Base-by-base conservation (phyloP, 441 rosid genomes). In the Omphalea diandra region DNA sequence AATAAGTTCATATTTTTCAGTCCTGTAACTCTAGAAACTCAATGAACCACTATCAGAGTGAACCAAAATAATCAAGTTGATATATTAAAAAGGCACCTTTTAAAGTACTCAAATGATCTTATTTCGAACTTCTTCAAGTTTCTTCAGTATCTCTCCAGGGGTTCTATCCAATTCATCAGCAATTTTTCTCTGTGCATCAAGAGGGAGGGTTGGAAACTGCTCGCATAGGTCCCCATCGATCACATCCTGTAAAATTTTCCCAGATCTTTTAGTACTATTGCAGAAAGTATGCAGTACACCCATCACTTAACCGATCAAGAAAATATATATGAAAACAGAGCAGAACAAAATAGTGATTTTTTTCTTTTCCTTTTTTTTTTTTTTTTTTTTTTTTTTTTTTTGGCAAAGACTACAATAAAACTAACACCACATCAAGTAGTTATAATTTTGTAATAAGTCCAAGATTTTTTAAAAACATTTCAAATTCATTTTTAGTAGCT, bases 201-300 rank as follows among this genome's bases (percentile, higher is more conserved):
- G 79, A 11, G 97, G 90, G 54, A 94, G 81, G 1, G 96, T 90
- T 0, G 98, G 98, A 77, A 85, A 92, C 84, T 94, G 99, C 90
- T 94, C 96, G 56, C 99, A 94, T 41, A 94, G 84, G 77, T 94
- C 99, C 12, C 99, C 99, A 72, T 94, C 99, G 7, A 94, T 92
- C 80, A 94, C 99, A 47, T 91, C 98, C 98, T 94, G 87, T 81
- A 87, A 81, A 65, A 75, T 46, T 17, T 44, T 36, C 11, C 15
- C n/a, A 68, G 20, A 62, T n/a, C 24, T 6, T 15, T 76, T 71
- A 75, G 59, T 65, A 58, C 70, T 55, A 60, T n/a, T 70, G 49
- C 12, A 20, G 22, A 63, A 41, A 53, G 33, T 22, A 33, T 18
- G 10, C 12, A 31, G 12, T 33, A 18, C 18, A 29, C 54, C 24